These are phyloP conservation scores for Daldinia vernicosa DNA, from an alignment of 495 filamentous ascomycete species.

Conservation along the genomic window DNA sequence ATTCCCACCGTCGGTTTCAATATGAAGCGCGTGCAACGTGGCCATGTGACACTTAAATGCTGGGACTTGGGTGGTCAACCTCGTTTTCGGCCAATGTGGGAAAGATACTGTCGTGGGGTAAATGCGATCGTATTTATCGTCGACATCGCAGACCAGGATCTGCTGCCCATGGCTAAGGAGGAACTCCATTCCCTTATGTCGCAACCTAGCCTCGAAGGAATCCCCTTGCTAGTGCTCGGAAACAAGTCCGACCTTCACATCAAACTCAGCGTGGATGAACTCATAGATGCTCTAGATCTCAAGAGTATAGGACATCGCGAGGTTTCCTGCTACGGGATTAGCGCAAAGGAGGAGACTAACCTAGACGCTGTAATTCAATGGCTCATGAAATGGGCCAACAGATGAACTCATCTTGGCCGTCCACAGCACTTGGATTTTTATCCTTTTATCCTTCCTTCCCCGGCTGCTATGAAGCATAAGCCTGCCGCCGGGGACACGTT, in stretches of 20 bases:
- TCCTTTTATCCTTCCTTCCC: conserved; percentile 18
- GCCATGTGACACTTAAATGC: conserved; percentile 98
- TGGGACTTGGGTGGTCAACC: conserved; percentile 99
- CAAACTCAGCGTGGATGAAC: conserved; percentile 89
- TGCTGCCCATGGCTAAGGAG: conserved; percentile 87
- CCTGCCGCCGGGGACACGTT: conserved; percentile 8
- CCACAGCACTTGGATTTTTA: conserved; percentile 16
- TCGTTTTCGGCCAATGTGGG: conserved; percentile 98
- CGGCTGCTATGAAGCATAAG: conserved; percentile 21
- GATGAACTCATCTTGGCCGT: conserved; percentile 43
- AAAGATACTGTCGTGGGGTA: conserved; percentile 95
- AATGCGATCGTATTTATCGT: conserved; percentile 99
- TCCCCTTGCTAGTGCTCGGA: conserved; percentile 93
- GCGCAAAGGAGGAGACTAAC: conserved; percentile 98
- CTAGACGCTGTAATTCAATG: conserved; percentile 96
- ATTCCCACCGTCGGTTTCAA: conserved; percentile 99
- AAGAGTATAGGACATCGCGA: conserved; percentile 90
- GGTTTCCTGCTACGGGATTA: conserved; percentile 98
- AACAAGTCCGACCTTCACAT: conserved; percentile 95
- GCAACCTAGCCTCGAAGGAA: conserved; percentile 85
- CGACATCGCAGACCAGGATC: conserved; percentile 82
- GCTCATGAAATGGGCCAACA: conserved; percentile 88
- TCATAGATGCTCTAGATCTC: conserved; percentile 92
- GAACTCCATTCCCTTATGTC: conserved; percentile 89
- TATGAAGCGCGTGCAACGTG: conserved; percentile 97